These are phyloP conservation scores for Sordariomycetes sp. DNA, from an alignment of 2,329 filamentous ascomycete species.

Conservation along the genomic window DNA sequence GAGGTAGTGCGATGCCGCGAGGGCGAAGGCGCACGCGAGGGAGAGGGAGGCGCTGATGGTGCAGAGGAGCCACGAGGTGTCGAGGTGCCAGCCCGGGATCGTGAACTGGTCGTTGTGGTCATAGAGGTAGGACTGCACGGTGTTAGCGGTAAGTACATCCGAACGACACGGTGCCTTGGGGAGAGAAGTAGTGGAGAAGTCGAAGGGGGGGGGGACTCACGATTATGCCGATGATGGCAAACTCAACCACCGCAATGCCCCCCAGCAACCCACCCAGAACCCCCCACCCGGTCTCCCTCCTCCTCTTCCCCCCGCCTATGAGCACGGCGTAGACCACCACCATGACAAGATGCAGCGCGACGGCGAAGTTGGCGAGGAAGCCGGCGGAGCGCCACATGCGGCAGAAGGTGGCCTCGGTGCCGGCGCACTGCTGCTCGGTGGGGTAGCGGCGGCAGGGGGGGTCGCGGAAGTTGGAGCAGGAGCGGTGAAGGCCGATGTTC, in stretches of 20 bases:
- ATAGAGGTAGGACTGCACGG: conserved; percentile 60
- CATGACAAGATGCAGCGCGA: conserved; percentile 69
- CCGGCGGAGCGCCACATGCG: conserved; percentile 81
- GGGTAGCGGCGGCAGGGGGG: conserved; percentile 47
- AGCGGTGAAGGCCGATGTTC: conserved; percentile 66
- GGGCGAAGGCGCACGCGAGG: conserved; percentile 37
- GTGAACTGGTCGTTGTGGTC: conserved; percentile 76
- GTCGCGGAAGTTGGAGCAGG: conserved; percentile 59
- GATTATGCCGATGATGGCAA: conserved; percentile 69
- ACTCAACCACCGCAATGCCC: conserved; percentile 54
- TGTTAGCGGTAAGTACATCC: background rate
- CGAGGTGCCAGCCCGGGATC: conserved; percentile 66
- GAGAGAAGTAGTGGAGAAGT: background rate
- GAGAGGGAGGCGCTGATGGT: conserved; percentile 40
- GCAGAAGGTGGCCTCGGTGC: conserved; percentile 57
- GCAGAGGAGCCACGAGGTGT: conserved; percentile 64
- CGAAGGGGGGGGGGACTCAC: conserved; percentile 33
- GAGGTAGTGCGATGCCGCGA: conserved; percentile 54
- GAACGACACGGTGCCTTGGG: background rate
- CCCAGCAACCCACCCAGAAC: conserved; percentile 54
- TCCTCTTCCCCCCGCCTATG: conserved; percentile 63
- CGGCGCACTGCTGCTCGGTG: conserved; percentile 46
- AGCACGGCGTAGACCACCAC: conserved; percentile 71
- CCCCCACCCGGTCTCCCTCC: conserved; percentile 74
- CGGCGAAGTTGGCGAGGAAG: conserved; percentile 75